Evolutionary conservation across 1,139 yeast genomes (phyloP).

Genomic region (Suhomyces wounanorum): DNA sequence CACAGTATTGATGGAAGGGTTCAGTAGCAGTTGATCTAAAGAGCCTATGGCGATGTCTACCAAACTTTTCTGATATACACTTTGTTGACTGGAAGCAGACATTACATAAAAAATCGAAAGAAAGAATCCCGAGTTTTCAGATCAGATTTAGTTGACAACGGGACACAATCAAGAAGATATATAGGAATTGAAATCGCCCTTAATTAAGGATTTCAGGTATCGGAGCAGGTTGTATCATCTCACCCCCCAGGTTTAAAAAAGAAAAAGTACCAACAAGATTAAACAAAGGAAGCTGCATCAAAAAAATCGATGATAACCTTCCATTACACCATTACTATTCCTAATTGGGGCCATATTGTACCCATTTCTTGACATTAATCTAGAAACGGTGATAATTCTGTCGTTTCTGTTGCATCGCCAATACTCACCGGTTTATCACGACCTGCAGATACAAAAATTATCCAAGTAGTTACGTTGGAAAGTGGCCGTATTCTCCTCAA

Average conservation of each 20-base stretch:
- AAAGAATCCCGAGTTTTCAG: neutral
- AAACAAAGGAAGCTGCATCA: too few relatives aligned
- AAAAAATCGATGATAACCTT: too few relatives aligned
- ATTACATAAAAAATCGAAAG: neutral
- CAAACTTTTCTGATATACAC: neutral
- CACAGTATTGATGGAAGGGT: neutral
- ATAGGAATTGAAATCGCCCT: neutral
- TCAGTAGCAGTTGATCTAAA: neutral
- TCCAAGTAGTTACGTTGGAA: too few relatives aligned
- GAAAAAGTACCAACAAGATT: too few relatives aligned
- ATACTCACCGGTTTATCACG: neutral
- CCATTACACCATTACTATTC: neutral
- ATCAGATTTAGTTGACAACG: neutral
- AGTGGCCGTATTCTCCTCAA: too few relatives aligned
- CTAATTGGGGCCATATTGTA: neutral
- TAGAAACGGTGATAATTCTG: neutral
- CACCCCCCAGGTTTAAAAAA: too few relatives aligned
- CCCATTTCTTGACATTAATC: neutral
- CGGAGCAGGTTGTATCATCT: too few relatives aligned
- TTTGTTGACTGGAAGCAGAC: constrained; percentile 6
- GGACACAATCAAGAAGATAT: neutral
- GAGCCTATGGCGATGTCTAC: neutral
- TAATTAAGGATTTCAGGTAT: neutral
- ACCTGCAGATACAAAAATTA: neutral
- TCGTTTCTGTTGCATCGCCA: neutral